These are phyloP conservation scores for Trichoderma arundinaceum DNA, from an alignment of 2,329 filamentous ascomycete species.

Conservation along the genomic window DNA sequence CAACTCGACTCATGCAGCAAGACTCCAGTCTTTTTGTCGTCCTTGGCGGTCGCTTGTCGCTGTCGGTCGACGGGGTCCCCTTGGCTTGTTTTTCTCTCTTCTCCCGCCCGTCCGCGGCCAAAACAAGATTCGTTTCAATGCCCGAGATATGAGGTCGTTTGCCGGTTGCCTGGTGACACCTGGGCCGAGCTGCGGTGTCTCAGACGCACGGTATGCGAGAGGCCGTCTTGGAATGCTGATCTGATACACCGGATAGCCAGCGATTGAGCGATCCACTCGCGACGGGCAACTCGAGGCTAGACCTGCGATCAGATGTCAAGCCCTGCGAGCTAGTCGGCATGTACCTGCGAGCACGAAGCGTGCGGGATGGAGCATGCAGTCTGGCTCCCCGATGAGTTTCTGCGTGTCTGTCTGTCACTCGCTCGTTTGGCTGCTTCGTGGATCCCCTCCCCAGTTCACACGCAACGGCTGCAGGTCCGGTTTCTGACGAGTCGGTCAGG, in stretches of 20 bases:
- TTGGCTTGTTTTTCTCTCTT: conserved; percentile 6
- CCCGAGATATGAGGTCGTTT: not conserved
- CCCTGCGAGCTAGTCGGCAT: conserved; percentile 6
- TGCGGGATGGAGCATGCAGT: conserved; percentile 12
- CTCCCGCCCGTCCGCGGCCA: not conserved
- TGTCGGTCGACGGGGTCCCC: not conserved
- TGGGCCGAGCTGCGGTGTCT: conserved; percentile 17
- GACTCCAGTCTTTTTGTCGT: conserved; percentile 15
- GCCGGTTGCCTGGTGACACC: not conserved
- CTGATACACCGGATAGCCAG: conserved; percentile 18
- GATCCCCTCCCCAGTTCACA: conserved; percentile 8
- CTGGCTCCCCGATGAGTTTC: not conserved
- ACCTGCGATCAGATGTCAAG: conserved; percentile 14
- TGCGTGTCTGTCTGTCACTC: conserved; percentile 23
- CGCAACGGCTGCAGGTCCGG: not conserved
- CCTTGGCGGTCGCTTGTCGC: conserved; percentile 7
- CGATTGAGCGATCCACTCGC: conserved; percentile 6
- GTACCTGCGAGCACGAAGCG: conserved; percentile 18
- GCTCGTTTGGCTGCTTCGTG: conserved; percentile 12
- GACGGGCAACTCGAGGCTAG: conserved; percentile 24
- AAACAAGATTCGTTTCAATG: conserved; percentile 10
- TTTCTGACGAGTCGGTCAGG: conserved; percentile 10
- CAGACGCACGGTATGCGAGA: conserved; percentile 25
- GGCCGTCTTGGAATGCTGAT: conserved; percentile 27
- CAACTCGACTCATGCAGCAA: conserved; percentile 24